Conservation (phyloP, 257 asterid genomes). For the Salvia rosmarinus region DNA sequence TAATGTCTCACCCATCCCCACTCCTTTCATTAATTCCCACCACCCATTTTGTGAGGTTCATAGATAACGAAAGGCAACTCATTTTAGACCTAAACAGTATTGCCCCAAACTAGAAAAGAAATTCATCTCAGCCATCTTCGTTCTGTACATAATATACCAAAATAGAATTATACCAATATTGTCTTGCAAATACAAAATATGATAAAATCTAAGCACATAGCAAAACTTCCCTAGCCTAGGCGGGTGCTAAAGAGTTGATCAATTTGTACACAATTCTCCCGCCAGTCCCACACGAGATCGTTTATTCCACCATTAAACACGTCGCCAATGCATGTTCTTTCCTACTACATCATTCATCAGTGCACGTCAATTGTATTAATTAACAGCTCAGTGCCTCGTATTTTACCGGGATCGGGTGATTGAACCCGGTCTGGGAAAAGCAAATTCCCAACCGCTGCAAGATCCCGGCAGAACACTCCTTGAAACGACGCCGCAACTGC, state of each 20-base stretch:
- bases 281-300: conserved; percentile 22
- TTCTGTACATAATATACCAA: conserved; percentile 32
- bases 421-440: conserved; percentile 73
- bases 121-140: neutral
- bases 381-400: conserved; percentile 83
- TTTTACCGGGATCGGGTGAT: conserved; percentile 67
- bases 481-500: conserved; percentile 53
- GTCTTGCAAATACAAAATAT: neutral
- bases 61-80: conserved; percentile 2
- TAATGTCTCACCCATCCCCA: conserved; percentile 23
- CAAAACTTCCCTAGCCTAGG: conserved; percentile 18
- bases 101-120: neutral
- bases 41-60: conserved; percentile 20
- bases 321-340: no score
- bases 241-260: conserved; percentile 16
- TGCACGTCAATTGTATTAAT: neutral
- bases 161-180: conserved; percentile 3
- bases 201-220: neutral
- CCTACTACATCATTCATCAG: neutral
- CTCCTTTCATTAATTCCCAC: conserved; percentile 28
- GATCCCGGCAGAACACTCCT: conserved; percentile 88
- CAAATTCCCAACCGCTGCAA: conserved; percentile 68
- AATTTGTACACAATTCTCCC: conserved; percentile 51
- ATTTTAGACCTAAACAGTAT: conserved; percentile 9
- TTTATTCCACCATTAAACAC: neutral